Base-by-base conservation (phyloP, 164 flowering plant genomes). In the Kalanchoe fedtschenkoi region DNA sequence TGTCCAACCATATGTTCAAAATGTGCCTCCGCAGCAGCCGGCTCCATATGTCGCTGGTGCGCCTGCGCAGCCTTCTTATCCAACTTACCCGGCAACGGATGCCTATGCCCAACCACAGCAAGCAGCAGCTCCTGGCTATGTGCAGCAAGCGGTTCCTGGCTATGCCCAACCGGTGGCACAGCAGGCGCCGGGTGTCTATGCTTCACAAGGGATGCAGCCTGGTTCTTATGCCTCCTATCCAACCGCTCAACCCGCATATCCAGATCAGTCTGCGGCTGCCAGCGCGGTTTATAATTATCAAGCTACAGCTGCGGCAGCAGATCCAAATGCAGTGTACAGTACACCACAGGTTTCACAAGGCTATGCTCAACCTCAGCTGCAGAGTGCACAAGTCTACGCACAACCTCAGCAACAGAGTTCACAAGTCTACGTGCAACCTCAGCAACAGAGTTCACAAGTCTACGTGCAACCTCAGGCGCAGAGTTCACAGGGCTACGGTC, bases 381-480 rank as follows among this genome's bases (percentile, higher is more conserved):
- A 76, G 29, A 65, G 66, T 37, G 72, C 69, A 63, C 69, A 63
- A 22, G 78, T 68, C 15, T 89, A 85, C 72, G 76, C 77, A 35
- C 96, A 82, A 57, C 74, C 82, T 5, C 47, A 78, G 26, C 61
- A n/a, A n/a, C 64, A 76, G 29, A 65, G 66, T 37, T 72, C 69
- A 63, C 69, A 63, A 22, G 78, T 68, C 15, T 89, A 85, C 72
- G 76, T 76, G 35, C 96, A 82, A 57, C 74, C 82, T 5, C 47
- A 78, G 26, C 61, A n/a, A n/a, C 64, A 76, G 29, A 65, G 66
- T 37, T 72, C 69, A 63, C 69, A 63, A 22, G 78, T 68, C 15
- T 89, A 85, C 72, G 76, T 76, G 35, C 96, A 82, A 57, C 74
- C 82, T 5, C 47, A 78, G 26, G n/a, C n/a, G n/a, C n/a, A n/a